Conservation (phyloP, 1,284 basidiomycete species). For the Fomitopsis palustris region DNA sequence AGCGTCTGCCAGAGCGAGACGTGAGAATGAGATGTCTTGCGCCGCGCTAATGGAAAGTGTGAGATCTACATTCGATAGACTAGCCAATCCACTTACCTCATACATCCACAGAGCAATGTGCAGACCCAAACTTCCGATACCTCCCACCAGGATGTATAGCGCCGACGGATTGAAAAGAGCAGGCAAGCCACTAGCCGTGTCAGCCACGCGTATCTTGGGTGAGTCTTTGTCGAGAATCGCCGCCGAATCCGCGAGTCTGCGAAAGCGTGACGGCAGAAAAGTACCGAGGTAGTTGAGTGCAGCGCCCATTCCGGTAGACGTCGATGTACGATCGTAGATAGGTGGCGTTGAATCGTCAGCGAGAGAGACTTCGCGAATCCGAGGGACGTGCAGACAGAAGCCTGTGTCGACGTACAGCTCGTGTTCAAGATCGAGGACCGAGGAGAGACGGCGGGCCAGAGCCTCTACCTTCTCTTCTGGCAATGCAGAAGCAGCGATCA, state of each 20-base stretch:
- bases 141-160: slow-evolving; percentile 18
- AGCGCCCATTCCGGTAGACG: too few relatives aligned
- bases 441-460: neutral
- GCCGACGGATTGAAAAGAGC: slow-evolving; percentile 4
- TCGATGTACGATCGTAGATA: neutral
- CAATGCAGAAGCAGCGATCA: neutral
- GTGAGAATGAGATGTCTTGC: slow-evolving; percentile 35
- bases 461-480: neutral
- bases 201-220: neutral
- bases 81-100: slow-evolving; percentile 21
- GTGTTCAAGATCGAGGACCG: neutral
- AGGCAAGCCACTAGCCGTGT: neutral
- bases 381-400: neutral
- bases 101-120: slow-evolving; percentile 39
- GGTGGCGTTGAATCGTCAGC: neutral
- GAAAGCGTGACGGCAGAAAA: too few relatives aligned
- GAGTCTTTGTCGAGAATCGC: neutral
- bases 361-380: neutral
- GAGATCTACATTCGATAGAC: neutral
- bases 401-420: neutral
- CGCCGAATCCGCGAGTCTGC: too few relatives aligned
- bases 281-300: too few relatives aligned
- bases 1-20: slow-evolving; percentile 31
- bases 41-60: slow-evolving; percentile 27
- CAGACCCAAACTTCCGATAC: slow-evolving; percentile 24